A percentile compares a stretch with the other conserved stretches of the same genome.
Evolutionary conservation across 116 monocot genomes (phyloP).

Genomic region (Posidonia oceanica): DNA sequence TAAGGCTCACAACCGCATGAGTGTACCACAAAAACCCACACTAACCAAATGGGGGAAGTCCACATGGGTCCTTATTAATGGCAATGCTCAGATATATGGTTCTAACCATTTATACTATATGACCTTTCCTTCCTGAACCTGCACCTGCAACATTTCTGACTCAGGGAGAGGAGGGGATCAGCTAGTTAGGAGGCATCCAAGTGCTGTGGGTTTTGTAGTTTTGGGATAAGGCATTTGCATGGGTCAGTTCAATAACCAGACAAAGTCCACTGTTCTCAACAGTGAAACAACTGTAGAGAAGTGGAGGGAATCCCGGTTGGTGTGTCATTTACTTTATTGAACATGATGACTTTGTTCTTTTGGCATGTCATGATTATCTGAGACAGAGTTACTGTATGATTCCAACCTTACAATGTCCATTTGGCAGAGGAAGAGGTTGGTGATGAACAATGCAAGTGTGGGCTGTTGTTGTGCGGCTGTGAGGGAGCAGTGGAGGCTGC

Average conservation of each 20-base stretch:
- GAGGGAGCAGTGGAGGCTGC: background rate
- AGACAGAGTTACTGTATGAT: slow-evolving; percentile 1
- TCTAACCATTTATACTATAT: background rate
- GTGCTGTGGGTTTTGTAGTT: background rate
- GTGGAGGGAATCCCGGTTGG: background rate
- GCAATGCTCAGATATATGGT: background rate
- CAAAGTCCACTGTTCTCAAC: background rate
- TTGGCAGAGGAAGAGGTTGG: slow-evolving; percentile 7
- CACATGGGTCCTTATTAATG: slow-evolving; percentile 3
- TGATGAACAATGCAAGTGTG: background rate
- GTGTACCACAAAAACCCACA: background rate
- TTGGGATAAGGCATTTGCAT: background rate
- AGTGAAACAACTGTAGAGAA: slow-evolving; percentile 5
- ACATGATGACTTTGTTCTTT: background rate
- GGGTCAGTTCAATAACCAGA: slow-evolving; percentile 2
- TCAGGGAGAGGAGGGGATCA: background rate
- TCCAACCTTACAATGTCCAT: slow-evolving; percentile 1
- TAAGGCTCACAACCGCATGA: background rate
- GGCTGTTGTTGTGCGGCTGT: slow-evolving; percentile 2
- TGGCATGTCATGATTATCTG: background rate
- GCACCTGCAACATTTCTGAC: background rate
- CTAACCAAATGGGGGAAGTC: background rate
- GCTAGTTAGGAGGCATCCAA: background rate
- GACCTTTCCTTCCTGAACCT: slow-evolving; percentile 1
- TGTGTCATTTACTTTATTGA: background rate